These are phyloP conservation scores for Psilocybe mexicana DNA, from an alignment of 1,284 basidiomycete genomes.

Conservation along the genomic window DNA sequence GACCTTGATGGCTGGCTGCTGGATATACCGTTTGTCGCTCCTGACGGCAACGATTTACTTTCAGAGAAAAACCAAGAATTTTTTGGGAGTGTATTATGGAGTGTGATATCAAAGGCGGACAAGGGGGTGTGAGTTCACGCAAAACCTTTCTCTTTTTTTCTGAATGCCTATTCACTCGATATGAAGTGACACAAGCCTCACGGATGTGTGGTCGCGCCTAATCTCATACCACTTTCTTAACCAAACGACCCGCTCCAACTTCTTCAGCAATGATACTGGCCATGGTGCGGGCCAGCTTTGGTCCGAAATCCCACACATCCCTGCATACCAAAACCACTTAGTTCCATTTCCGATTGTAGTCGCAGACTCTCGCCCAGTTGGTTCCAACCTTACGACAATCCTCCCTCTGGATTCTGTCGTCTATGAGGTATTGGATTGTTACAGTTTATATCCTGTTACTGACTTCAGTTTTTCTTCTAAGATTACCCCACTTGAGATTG, in stretches of 20 bases:
- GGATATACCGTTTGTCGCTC: conserved; percentile 54
- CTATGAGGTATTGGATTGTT: conserved; percentile 49
- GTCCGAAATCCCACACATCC: conserved; percentile 52
- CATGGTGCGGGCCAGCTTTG: conserved; percentile 70
- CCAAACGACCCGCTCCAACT: conserved; percentile 55
- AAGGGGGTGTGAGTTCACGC: conserved; percentile 48
- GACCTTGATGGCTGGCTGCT: conserved; percentile 58
- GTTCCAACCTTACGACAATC: conserved; percentile 42
- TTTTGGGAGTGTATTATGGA: conserved; percentile 60
- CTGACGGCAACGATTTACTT: conserved; percentile 47
- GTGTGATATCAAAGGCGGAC: conserved; percentile 56
- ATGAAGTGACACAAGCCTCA: conserved; percentile 58
- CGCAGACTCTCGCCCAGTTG: conserved; percentile 52
- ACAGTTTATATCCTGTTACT: neutral
- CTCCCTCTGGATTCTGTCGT: conserved; percentile 50
- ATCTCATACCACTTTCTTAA: conserved; percentile 70
- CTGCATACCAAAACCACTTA: conserved; percentile 44
- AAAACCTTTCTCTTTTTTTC: neutral
- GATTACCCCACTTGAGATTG: conserved; percentile 67
- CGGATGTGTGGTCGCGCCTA: conserved; percentile 64
- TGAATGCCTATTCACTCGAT: neutral
- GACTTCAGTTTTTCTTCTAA: conserved; percentile 24
- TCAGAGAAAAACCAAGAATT: conserved; percentile 53
- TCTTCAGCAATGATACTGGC: conserved; percentile 57
- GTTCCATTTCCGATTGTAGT: conserved; percentile 61